These are phyloP conservation scores for Globisporangium lucens DNA, from an alignment of 352 stramenopile genomes.

Conservation along the genomic window DNA sequence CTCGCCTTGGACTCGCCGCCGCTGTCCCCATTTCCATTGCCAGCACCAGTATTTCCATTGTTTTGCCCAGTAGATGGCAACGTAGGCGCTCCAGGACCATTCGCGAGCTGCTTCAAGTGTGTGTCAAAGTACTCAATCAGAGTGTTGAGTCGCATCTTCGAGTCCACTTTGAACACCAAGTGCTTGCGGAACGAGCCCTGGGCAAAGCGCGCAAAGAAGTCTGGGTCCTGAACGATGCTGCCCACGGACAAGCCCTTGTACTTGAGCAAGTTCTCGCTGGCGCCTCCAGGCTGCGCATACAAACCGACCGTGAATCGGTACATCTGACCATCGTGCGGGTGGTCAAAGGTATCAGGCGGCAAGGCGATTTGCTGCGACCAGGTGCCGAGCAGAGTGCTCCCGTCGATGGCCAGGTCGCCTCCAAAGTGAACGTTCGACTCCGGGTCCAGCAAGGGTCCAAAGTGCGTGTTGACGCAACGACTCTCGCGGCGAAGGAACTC, in stretches of 20 bases:
- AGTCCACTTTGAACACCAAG: conserved; percentile 62
- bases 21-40: conserved; percentile 11
- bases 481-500: conserved; percentile 62
- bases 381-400: conserved; percentile 59
- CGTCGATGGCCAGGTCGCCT: conserved; percentile 52
- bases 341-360: conserved; percentile 29
- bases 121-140: conserved; percentile 59
- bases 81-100: not conserved
- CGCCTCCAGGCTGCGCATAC: conserved; percentile 60
- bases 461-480: conserved; percentile 53
- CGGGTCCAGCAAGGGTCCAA: conserved; percentile 64
- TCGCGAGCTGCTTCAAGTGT: conserved; percentile 30
- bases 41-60: not conserved
- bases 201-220: conserved; percentile 73
- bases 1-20: conserved; percentile 21
- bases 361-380: conserved; percentile 63
- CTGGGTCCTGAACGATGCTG: conserved; percentile 70
- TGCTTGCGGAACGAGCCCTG: conserved; percentile 63
- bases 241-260: conserved; percentile 80
- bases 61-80: conserved; percentile 4
- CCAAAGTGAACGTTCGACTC: conserved; percentile 61
- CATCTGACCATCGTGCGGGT: conserved; percentile 29
- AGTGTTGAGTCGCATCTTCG: conserved; percentile 36
- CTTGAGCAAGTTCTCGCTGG: conserved; percentile 66
- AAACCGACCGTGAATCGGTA: conserved; percentile 58